phyloP scores from a whole-genome alignment of 306 rosid species.

The Vigna nakashimae region DNA sequence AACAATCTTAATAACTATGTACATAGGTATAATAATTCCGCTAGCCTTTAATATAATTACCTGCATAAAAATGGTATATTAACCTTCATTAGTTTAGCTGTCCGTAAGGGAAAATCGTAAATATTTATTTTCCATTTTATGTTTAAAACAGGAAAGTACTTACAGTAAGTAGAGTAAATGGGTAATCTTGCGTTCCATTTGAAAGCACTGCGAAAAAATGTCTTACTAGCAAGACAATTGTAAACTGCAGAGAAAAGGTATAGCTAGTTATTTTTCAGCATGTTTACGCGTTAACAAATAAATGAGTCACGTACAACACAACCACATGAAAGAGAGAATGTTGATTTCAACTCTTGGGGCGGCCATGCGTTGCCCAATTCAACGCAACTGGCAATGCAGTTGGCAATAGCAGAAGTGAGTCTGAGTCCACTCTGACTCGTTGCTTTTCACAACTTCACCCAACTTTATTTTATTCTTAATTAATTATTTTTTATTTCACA shows the following conservation, averaged over 20 bases:
- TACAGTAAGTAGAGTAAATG: constrained; percentile 80
- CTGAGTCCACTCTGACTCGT: constrained; percentile 30
- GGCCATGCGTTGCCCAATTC: neutral
- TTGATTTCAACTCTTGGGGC: constrained; percentile 2
- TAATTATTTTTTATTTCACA: neutral
- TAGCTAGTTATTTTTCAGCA: constrained; percentile 22
- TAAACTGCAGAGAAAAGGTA: constrained; percentile 63
- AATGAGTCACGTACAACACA: no score
- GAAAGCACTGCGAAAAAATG: constrained; percentile 64
- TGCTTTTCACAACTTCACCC: constrained; percentile 13
- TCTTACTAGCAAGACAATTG: constrained; percentile 72
- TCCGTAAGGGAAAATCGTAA: neutral
- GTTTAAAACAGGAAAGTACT: constrained; percentile 36
- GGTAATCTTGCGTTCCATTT: constrained; percentile 68
- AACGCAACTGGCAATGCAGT: constrained; percentile 36
- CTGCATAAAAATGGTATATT: constrained; percentile 35
- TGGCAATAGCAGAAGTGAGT: constrained; percentile 33
- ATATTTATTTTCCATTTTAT: neutral
- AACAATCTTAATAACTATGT: constrained; percentile 58
- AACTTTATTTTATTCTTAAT: constrained; percentile 10
- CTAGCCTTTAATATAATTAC: constrained; percentile 64
- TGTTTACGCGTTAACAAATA: neutral
- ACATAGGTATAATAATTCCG: constrained; percentile 90
- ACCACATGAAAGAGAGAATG: neutral
- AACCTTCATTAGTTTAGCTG: neutral